Evolutionary conservation across 2,329 filamentous ascomycete species (phyloP).

Genomic region (Xylaria sp.): DNA sequence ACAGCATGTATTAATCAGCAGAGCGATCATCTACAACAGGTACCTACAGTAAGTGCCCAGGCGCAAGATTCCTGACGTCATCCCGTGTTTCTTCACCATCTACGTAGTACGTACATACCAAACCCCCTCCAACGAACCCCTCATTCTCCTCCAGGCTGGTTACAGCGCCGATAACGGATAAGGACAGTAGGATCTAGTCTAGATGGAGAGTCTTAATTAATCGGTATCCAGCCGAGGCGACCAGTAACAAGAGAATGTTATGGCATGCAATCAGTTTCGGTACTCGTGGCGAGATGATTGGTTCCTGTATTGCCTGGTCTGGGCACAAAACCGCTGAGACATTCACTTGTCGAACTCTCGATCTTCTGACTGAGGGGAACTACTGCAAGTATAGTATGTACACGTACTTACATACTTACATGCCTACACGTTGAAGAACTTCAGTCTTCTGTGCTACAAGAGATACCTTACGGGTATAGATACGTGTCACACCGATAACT

Average conservation of each 20-base stretch:
- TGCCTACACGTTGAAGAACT: not conserved
- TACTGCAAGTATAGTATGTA: too few species aligned
- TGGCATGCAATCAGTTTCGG: conserved; percentile 13
- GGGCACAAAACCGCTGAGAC: not conserved
- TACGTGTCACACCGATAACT: not conserved
- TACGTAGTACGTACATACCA: too few species aligned
- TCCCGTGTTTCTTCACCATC: conserved; percentile 15
- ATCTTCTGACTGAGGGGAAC: not conserved
- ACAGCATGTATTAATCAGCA: not conserved
- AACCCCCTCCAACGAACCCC: conserved; percentile 18
- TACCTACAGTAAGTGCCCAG: not conserved
- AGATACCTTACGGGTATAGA: too few species aligned
- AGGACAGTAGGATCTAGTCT: not conserved
- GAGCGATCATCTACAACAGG: too few species aligned
- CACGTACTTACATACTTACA: too few species aligned
- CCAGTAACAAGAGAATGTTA: conserved; percentile 25
- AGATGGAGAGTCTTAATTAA: too few species aligned
- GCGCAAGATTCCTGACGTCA: conserved; percentile 31
- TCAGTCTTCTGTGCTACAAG: not conserved
- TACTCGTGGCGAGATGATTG: conserved; percentile 40
- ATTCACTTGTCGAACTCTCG: not conserved
- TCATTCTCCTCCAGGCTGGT: conserved; percentile 18
- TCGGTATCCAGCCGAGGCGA: conserved; percentile 2
- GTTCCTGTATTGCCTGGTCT: conserved; percentile 18
- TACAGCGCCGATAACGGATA: conserved; percentile 17